A percentile compares a stretch with the other conserved stretches of the same genome.
phyloP scores from a whole-genome alignment of 352 stramenopile species.

The Phytopythium vexans region DNA sequence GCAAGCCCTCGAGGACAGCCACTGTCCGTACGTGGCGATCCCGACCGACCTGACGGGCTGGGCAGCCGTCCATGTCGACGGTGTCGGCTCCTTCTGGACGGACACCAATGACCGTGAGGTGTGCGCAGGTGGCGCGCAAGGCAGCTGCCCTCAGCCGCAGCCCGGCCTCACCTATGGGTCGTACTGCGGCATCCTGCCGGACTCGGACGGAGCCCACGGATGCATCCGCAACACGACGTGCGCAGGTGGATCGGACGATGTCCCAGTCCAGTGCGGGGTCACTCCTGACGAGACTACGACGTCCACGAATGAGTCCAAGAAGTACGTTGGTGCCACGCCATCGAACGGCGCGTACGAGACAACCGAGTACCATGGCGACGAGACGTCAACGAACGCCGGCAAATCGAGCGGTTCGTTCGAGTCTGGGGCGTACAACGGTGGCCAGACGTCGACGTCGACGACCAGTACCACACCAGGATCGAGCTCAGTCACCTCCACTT shows the following conservation, averaged over 20 bases:
- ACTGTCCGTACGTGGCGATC: neutral
- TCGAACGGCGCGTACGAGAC: too few species aligned
- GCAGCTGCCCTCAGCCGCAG: constrained; percentile 23
- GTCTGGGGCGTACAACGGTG: too few species aligned
- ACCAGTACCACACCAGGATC: too few species aligned
- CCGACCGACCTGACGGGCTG: neutral
- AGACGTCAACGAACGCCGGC: too few species aligned
- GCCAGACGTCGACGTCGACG: too few species aligned
- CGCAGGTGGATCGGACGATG: neutral
- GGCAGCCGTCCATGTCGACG: neutral
- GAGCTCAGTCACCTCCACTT: too few species aligned
- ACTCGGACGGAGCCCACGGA: constrained; percentile 12
- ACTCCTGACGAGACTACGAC: neutral
- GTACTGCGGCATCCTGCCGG: constrained; percentile 14
- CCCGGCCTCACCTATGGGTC: constrained; percentile 19
- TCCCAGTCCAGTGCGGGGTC: neutral
- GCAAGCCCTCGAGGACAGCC: neutral
- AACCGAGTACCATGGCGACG: too few species aligned
- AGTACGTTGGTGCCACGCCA: too few species aligned
- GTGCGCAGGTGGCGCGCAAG: constrained; percentile 10
- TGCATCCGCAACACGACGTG: constrained; percentile 27
- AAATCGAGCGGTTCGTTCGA: too few species aligned
- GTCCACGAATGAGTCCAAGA: too few species aligned
- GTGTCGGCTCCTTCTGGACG: constrained; percentile 22
- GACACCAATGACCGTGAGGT: constrained; percentile 13